Percentiles rank a stretch among this genome's conserved stretches.
These are phyloP conservation scores for Pogostemon cablin DNA, from an alignment of 257 asterid genomes.

Conservation along the genomic window DNA sequence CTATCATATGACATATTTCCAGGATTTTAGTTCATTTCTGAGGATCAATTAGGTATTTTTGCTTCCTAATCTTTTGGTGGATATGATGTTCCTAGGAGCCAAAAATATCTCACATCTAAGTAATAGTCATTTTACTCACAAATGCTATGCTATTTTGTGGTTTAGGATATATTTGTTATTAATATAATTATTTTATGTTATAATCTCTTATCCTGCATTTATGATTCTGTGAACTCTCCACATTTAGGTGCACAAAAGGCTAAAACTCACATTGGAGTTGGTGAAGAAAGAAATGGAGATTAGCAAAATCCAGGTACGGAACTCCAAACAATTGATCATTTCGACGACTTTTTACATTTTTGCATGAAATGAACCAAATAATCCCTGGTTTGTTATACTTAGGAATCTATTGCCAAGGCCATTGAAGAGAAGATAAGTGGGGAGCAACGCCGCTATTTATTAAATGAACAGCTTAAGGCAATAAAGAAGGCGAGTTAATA, in stretches of 20 bases:
- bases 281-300: constrained; percentile 99
- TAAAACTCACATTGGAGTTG: constrained; percentile 80
- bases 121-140: neutral
- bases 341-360: constrained; percentile 18
- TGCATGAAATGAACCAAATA: constrained; percentile 1
- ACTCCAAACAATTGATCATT: constrained; percentile 17
- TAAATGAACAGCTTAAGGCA: constrained; percentile 97
- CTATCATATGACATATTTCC: neutral
- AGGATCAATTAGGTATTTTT: constrained; percentile 10
- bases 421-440: constrained; percentile 98
- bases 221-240: constrained; percentile 22
- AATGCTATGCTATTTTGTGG: constrained; percentile 6
- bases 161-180: neutral
- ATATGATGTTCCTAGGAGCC: neutral
- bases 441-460: constrained; percentile 93
- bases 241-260: constrained; percentile 80
- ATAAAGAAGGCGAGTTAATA: constrained; percentile 73
- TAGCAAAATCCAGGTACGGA: constrained; percentile 84
- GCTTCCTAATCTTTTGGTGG: constrained; percentile 25
- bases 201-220: constrained; percentile 17
- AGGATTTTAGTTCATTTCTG: constrained; percentile 4
- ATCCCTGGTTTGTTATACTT: constrained; percentile 33
- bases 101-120: neutral
- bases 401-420: constrained; percentile 99
- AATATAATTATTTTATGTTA: neutral